Base-by-base conservation (phyloP, 139 green algal species). In the Tetradesmus obliquus region DNA sequence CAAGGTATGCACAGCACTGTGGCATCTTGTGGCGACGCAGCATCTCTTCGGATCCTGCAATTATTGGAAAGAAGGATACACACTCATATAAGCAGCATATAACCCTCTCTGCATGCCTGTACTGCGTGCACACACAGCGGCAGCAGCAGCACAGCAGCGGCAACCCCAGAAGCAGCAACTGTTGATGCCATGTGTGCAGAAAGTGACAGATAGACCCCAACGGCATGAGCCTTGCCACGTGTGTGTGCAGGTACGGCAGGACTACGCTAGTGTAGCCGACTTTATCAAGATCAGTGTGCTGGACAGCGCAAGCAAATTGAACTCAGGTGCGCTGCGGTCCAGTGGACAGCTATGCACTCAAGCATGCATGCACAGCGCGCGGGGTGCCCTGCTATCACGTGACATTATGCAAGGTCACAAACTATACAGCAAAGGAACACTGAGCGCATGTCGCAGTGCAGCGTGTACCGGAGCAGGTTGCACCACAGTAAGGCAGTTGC, bases 271-370 rank as follows among this genome's bases (percentile, higher is more conserved):
- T 62, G 69, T 94, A n/a, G 71, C 81, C 2, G 92, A 94, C 24
- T 90, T 86, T 55, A 87, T 94, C 62, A 94, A 94, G 66, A 91
- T 93, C 55, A 60, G 20, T 3, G 90, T 92, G 80, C 53, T 94
- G 6, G 84, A 91, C 22, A 84, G 58, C 6, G 88, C 90, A 17
- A 76, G 76, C 53, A 79, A 55, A 32, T 69, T 88, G 45, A 94
- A 93, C 5, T 45, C 76, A 54, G 92, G 88, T 93, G 55, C 54
- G 72, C 24, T 66, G 15, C 24, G 54, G 32, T 45, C 32, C 32
- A 45, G 32, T 45, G 32, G 32, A 45, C 32, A 45, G 32, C 32
- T 45, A 45, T 45, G 32, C 32, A 45, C 32, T 45, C 32, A 45
- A 45, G 32, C 32, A 45, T 45, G 32, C 32, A 45, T 45, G 32